A percentile compares a stretch with the other conserved stretches of the same genome.
Evolutionary conservation across 768 basidiomycete species (phyloP).

Genomic region (Boletus patriciae): DNA sequence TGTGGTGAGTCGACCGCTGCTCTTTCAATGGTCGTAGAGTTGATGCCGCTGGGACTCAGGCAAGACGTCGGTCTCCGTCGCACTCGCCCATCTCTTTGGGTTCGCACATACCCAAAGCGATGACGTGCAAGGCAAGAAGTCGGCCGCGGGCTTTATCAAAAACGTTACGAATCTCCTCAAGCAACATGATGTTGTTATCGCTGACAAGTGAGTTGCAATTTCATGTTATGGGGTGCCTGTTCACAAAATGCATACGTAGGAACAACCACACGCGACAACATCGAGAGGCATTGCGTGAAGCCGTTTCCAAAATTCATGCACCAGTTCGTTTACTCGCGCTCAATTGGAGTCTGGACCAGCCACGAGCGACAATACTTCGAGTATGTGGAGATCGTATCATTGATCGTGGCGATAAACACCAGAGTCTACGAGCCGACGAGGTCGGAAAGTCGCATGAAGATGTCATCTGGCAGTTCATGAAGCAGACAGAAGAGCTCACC

Average conservation of each 20-base stretch:
- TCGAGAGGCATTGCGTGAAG: constrained; percentile 65
- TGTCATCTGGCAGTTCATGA: constrained; percentile 81
- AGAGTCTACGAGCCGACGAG: constrained; percentile 66
- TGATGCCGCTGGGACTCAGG: constrained; percentile 44
- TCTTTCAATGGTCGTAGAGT: background rate
- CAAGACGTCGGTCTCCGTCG: constrained; percentile 84
- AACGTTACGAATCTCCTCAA: constrained; percentile 67
- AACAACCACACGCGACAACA: constrained; percentile 90
- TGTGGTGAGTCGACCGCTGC: constrained; percentile 59
- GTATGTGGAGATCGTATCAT: constrained; percentile 77
- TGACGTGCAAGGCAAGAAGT: constrained; percentile 76
- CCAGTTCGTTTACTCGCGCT: constrained; percentile 79
- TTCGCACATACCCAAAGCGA: constrained; percentile 95
- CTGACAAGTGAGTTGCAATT: constrained; percentile 71
- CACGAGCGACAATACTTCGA: constrained; percentile 63
- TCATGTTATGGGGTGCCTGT: background rate
- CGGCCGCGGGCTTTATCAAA: constrained; percentile 66
- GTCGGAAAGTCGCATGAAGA: constrained; percentile 63
- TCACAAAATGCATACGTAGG: constrained; percentile 38
- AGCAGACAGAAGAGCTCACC: constrained; percentile 57
- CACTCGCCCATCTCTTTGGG: constrained; percentile 73
- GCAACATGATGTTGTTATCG: constrained; percentile 77
- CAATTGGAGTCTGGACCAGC: constrained; percentile 64
- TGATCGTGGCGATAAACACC: constrained; percentile 80
- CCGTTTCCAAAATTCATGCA: constrained; percentile 42